These are phyloP conservation scores for Suillus plorans DNA, from an alignment of 768 basidiomycete genomes.

Conservation along the genomic window DNA sequence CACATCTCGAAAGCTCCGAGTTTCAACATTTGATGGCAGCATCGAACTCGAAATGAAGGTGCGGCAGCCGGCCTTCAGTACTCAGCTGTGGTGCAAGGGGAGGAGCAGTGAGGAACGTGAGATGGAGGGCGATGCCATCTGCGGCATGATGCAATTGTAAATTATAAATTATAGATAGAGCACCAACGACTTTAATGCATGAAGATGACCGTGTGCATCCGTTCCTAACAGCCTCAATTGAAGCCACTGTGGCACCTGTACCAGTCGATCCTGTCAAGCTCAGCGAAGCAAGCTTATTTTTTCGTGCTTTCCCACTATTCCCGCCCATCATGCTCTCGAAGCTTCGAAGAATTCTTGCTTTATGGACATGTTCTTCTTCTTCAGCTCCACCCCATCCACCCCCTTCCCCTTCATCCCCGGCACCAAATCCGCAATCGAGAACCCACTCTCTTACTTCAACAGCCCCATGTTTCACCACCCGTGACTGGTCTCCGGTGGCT, in stretches of 20 bases:
- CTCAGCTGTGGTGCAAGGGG: slow-evolving; percentile 16
- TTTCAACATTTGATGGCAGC: too few relatives aligned
- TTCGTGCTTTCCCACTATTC: slow-evolving; percentile 25
- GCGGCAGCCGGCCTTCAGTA: too few relatives aligned
- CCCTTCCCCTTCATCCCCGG: slow-evolving; percentile 33
- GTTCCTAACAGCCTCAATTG: slow-evolving; percentile 39
- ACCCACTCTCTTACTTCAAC: slow-evolving; percentile 71
- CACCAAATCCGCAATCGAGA: slow-evolving; percentile 80
- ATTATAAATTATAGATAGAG: neutral
- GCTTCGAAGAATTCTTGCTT: slow-evolving; percentile 77
- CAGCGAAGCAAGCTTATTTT: slow-evolving; percentile 25
- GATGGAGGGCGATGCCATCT: slow-evolving; percentile 35
- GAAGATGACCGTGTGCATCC: slow-evolving; percentile 24
- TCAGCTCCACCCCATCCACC: slow-evolving; percentile 44
- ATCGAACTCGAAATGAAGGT: too few relatives aligned
- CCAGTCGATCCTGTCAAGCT: slow-evolving; percentile 75
- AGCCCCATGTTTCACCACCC: slow-evolving; percentile 60
- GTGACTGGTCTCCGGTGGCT: neutral
- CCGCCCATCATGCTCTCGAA: slow-evolving; percentile 83
- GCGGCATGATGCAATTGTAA: neutral
- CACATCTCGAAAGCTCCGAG: too few relatives aligned
- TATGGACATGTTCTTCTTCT: slow-evolving; percentile 40
- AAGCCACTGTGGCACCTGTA: slow-evolving; percentile 61
- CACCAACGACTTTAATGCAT: neutral
- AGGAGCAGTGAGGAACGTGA: slow-evolving; percentile 42